These are phyloP conservation scores for Vitis rotundifolia DNA, from an alignment of 164 flowering plant species.

Conservation along the genomic window DNA sequence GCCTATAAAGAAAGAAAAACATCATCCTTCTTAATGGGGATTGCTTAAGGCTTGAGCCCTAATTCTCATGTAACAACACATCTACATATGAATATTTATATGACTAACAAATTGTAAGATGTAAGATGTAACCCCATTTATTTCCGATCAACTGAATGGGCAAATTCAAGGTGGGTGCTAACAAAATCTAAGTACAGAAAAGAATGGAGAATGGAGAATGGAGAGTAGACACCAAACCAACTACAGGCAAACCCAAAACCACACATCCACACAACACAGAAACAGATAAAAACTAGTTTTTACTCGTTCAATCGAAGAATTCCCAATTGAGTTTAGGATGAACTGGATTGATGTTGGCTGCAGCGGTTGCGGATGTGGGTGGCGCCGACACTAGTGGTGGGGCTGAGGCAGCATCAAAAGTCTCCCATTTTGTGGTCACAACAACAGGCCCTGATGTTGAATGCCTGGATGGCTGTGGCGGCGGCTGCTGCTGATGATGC, in stretches of 20 bases:
- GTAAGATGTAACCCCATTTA: constrained; percentile 22
- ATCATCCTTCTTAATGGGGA: too few relatives aligned
- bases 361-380: constrained; percentile 23
- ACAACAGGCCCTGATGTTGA: constrained; percentile 47
- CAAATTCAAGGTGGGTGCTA: constrained; percentile 15
- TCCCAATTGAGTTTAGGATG: constrained; percentile 53
- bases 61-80: constrained; percentile 1
- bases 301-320: constrained; percentile 30
- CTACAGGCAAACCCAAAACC: constrained; percentile 19
- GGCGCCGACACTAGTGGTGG: constrained; percentile 23
- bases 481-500: constrained; percentile 5
- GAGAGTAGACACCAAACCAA: constrained; percentile 22
- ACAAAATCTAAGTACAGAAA: constrained; percentile 45
- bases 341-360: constrained; percentile 16
- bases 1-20: too few relatives aligned
- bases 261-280: constrained; percentile 29
- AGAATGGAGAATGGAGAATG: constrained; percentile 32
- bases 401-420: constrained; percentile 40
- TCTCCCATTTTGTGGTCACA: constrained; percentile 88
- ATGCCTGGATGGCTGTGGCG: constrained; percentile 18
- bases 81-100: neutral
- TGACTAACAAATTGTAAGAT: neutral
- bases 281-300: constrained; percentile 10
- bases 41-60: too few relatives aligned
- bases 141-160: constrained; percentile 18